These are phyloP conservation scores for Acidiella bohemica DNA, from an alignment of 495 filamentous ascomycete species.

Conservation along the genomic window DNA sequence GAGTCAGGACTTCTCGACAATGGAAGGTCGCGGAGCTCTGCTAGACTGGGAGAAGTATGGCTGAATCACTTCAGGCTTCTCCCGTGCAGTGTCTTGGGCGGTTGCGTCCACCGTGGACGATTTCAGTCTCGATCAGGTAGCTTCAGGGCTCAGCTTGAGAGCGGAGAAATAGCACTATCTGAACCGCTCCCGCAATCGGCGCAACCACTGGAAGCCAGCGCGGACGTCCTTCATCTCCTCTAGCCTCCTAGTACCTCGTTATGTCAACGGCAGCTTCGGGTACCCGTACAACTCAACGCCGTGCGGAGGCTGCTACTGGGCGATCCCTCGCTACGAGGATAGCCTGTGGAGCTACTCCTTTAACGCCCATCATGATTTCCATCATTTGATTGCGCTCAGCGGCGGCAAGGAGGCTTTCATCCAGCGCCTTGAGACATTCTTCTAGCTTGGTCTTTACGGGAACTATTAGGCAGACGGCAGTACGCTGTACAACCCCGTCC, in stretches of 20 bases:
- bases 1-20: conserved; percentile 47
- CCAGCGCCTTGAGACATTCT: conserved; percentile 49
- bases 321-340: conserved; percentile 48
- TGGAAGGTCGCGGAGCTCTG: conserved; percentile 57
- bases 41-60: conserved; percentile 53
- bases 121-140: conserved; percentile 49
- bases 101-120: conserved; percentile 57
- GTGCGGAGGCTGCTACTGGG: conserved; percentile 61
- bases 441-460: conserved; percentile 40
- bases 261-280: conserved; percentile 40
- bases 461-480: conserved; percentile 29
- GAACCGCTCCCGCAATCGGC: conserved; percentile 52
- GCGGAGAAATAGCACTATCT: conserved; percentile 48
- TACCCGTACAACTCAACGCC: conserved; percentile 42
- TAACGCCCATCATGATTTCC: conserved; percentile 54
- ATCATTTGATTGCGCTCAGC: conserved; percentile 40
- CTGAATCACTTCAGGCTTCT: conserved; percentile 50
- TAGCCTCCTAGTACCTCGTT: conserved; percentile 53
- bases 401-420: conserved; percentile 47
- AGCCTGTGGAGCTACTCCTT: conserved; percentile 59
- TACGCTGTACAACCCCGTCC: conserved; percentile 54
- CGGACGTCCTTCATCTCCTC: conserved; percentile 41
- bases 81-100: conserved; percentile 49
- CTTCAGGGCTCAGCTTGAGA: conserved; percentile 39
- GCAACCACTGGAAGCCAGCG: conserved; percentile 55